Evolutionary conservation across 2,329 filamentous ascomycete species (phyloP).

Genomic region (Aspergillus unguis): DNA sequence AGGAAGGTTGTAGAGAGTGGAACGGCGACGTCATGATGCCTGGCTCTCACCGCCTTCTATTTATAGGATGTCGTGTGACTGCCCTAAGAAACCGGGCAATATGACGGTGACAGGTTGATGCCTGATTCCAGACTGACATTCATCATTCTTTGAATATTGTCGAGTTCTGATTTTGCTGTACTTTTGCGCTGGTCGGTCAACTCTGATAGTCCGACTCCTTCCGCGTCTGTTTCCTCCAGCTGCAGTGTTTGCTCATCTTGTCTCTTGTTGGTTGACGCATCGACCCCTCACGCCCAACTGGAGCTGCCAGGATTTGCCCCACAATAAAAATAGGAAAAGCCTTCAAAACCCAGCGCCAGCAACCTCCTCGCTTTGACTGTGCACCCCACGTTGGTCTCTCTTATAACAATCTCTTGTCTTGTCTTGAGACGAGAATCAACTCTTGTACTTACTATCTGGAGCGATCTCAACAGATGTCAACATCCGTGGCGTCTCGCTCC

Average conservation of each 20-base stretch:
- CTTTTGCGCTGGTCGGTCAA: no score
- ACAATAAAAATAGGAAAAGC: conserved; percentile 13
- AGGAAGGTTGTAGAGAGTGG: not conserved
- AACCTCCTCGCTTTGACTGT: conserved; percentile 6
- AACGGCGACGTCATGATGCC: not conserved
- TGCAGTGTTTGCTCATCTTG: not conserved
- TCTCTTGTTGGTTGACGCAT: not conserved
- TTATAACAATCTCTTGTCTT: conserved; percentile 1
- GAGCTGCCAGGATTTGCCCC: conserved; percentile 11
- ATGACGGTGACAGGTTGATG: no score
- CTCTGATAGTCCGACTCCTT: not conserved
- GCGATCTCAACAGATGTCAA: conserved; percentile 31
- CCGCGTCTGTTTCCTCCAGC: not conserved
- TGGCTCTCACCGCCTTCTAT: not conserved
- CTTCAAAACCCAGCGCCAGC: conserved; percentile 6
- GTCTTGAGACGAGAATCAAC: conserved; percentile 8
- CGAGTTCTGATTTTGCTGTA: no score
- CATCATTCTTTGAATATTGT: no score
- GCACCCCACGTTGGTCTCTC: conserved; percentile 16
- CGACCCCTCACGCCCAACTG: conserved; percentile 4
- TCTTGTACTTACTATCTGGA: conserved; percentile 4
- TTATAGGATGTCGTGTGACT: no score
- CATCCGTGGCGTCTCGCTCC: conserved; percentile 32
- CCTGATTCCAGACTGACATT: no score
- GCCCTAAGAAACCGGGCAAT: no score